Evolutionary conservation across 2,329 filamentous ascomycete species (phyloP), one percentile per base, ranked within the genome.

Genomic region (Didymella segeticola): DNA sequence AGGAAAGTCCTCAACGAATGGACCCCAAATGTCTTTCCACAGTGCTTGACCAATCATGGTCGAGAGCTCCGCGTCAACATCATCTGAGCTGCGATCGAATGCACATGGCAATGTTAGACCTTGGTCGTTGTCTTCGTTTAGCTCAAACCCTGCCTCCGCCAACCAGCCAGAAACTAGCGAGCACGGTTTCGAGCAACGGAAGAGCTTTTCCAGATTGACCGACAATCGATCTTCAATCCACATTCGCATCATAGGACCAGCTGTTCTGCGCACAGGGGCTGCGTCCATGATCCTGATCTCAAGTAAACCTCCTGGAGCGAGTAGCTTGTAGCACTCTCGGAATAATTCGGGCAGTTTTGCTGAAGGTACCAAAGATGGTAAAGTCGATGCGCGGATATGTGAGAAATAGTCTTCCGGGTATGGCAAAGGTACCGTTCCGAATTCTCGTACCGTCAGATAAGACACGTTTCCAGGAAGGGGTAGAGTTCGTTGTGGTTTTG

Each of bases 201-300:
- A 86, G 14, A 81, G 75, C 19, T 78, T 77, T 64, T 86, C 83
- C 0, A 90, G 72, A 51, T 86, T 86, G 6, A 82, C 69, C 2
- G 87, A 68, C 0, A 90, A 75, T 45, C 88, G 78, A 3, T 83
- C 78, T 36, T 88, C 83, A 2, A 90, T 75, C 87, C 87, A 90
- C 1, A 76, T 69, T 29, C 82, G 77, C 65, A 90, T 74, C 1
- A 75, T 74, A 0, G 83, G 84, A 0, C 87, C 88, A 20, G 85
- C 75, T 0, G 82, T 85, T 1, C 77, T 73, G 3, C 81, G 74
- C 0, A 82, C 75, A 0, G 88, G 88, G 7, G 82, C 75, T 0
- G 87, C 85, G 52, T 90, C 85, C 58, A 89, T 83, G 15, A 89
- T 73, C 0, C 82, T 81, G 14, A 90, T 71, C 53, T 87, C 81